phyloP scores from a whole-genome alignment of 768 basidiomycete species.

The Suillus subalutaceus region DNA sequence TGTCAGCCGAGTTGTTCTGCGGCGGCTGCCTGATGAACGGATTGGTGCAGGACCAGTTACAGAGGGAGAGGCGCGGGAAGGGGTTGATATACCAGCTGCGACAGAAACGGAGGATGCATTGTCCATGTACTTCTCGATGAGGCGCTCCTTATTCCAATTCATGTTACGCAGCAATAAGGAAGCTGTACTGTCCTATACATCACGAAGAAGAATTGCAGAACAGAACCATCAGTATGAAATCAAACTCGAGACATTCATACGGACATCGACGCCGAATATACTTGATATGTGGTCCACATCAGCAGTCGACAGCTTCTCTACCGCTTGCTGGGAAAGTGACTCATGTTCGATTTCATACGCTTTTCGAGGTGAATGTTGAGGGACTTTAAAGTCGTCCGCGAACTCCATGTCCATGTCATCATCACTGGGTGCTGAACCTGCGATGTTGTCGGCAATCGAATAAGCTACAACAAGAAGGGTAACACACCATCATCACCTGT shows the following conservation, averaged over 20 bases:
- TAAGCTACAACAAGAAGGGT: conserved; percentile 17
- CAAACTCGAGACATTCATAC: conserved; percentile 35
- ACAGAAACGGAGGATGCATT: conserved; percentile 71
- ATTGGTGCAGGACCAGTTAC: conserved; percentile 34
- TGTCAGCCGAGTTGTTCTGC: conserved; percentile 33
- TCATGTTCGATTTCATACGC: conserved; percentile 88
- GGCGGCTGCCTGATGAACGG: conserved; percentile 35
- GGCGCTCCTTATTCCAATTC: conserved; percentile 94
- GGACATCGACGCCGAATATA: conserved; percentile 87
- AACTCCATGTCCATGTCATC: conserved; percentile 76
- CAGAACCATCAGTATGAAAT: conserved; percentile 8
- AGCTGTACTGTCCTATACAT: conserved; percentile 62
- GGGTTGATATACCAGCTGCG: conserved; percentile 69
- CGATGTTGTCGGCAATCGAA: conserved; percentile 19
- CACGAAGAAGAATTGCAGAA: conserved; percentile 10
- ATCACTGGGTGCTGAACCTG: conserved; percentile 48
- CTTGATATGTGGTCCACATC: conserved; percentile 88
- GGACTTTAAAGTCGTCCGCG: conserved; percentile 64
- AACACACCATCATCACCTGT: conserved; percentile 59
- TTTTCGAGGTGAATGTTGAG: conserved; percentile 59
- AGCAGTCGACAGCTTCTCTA: conserved; percentile 75
- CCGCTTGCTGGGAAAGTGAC: conserved; percentile 67
- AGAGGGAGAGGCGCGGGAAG: conserved; percentile 24
- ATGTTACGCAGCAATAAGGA: conserved; percentile 79
- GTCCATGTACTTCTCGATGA: conserved; percentile 98